phyloP scores from a whole-genome alignment of 331 rosid species.

The Telfairia occidentalis region DNA sequence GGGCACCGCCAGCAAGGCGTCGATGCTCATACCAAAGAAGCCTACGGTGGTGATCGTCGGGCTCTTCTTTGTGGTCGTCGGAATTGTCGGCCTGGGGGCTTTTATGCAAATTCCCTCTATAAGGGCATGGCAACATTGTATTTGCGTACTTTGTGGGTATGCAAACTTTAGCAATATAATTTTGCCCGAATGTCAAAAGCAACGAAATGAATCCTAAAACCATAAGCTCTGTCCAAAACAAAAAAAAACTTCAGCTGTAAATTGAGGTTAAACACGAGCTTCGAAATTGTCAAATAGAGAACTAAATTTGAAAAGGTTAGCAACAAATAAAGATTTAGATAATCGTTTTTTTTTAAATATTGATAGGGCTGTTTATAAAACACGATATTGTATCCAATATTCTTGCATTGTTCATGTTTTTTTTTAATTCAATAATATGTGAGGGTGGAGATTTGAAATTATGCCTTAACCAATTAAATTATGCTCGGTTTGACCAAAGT shows the following conservation, averaged over 20 bases:
- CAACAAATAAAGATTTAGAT: background rate
- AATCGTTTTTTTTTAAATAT: no score
- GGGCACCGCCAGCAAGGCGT: conserved; percentile 27
- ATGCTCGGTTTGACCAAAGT: no score
- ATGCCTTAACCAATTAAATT: no score
- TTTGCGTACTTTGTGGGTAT: conserved; percentile 32
- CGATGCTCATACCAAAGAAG: conserved; percentile 58
- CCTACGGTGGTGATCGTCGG: conserved; percentile 42
- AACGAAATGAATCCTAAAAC: conserved; percentile 88
- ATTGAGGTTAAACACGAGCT: no score
- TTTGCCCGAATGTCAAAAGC: conserved; percentile 75
- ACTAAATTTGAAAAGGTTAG: background rate
- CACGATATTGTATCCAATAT: no score
- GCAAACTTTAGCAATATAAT: conserved; percentile 44
- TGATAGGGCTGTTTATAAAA: no score
- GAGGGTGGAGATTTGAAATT: no score
- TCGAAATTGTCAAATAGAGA: no score
- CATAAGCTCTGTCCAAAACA: conserved; percentile 65
- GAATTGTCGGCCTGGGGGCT: background rate
- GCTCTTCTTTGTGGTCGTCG: background rate
- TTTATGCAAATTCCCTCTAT: background rate
- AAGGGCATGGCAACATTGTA: conserved; percentile 68
- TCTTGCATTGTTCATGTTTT: no score
- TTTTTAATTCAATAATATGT: no score
- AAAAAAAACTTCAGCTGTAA: background rate